These are phyloP conservation scores for Pochonia chlamydosporia DNA, from an alignment of 2,329 filamentous ascomycete species.

Conservation along the genomic window DNA sequence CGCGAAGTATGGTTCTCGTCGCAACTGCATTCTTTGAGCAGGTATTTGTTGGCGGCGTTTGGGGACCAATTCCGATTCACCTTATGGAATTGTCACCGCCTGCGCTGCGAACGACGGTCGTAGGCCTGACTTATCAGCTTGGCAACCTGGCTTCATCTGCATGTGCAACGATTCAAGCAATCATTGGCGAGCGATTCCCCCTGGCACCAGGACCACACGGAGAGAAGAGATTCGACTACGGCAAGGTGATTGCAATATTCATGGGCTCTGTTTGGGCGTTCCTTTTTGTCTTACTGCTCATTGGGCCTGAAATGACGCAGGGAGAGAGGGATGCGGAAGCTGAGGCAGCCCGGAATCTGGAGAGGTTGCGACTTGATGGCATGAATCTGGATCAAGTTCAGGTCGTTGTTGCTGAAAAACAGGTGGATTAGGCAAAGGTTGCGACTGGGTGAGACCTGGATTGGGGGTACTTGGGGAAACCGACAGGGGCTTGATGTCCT, in stretches of 20 bases:
- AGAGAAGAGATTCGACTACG: not conserved
- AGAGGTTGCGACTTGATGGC: not conserved
- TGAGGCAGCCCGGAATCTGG: not conserved
- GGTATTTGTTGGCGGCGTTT: not conserved
- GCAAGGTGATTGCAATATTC: not conserved
- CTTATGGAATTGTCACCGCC: not conserved
- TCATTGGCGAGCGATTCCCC: not conserved
- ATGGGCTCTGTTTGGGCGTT: not conserved
- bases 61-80: not conserved
- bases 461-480: too few relatives aligned
- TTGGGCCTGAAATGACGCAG: not conserved
- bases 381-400: not conserved
- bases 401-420: not conserved
- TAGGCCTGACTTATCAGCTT: not conserved
- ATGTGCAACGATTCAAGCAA: not conserved
- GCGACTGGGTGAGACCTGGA: too few relatives aligned
- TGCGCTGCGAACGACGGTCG: not conserved
- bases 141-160: not conserved
- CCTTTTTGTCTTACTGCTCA: not conserved
- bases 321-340: not conserved
- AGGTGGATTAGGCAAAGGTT: not conserved
- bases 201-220: not conserved
- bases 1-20: not conserved
- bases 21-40: not conserved
- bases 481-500: too few relatives aligned